Conservation (phyloP, 345 rosid genomes). For the Viola odorata region DNA sequence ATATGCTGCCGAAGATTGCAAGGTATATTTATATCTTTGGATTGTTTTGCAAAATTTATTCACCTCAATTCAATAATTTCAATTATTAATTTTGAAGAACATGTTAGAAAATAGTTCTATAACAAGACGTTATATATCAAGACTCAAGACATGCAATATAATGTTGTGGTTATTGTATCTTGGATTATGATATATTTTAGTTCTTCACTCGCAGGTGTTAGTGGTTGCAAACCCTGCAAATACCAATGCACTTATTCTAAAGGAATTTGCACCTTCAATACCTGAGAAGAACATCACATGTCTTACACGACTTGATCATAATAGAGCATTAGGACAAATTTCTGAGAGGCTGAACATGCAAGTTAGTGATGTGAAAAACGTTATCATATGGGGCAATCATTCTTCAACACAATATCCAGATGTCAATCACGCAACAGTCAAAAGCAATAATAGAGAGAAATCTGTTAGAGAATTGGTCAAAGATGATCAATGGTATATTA, state of each 20-base stretch:
- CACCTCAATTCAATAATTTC: not conserved
- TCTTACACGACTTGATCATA: conserved; percentile 77
- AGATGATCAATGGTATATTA: conserved; percentile 51
- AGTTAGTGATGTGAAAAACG: conserved; percentile 59
- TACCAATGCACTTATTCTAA: conserved; percentile 73
- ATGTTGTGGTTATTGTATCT: not conserved
- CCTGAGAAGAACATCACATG: conserved; percentile 76
- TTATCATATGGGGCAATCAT: conserved; percentile 83
- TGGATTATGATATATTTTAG: not conserved
- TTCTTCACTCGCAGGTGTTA: conserved; percentile 32
- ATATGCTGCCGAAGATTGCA: conserved; percentile 73
- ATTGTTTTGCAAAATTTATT: not conserved
- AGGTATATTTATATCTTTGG: conserved; percentile 24
- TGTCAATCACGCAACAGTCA: conserved; percentile 56
- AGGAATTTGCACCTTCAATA: conserved; percentile 80
- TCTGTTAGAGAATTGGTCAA: conserved; percentile 41
- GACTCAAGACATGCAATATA: too few relatives aligned
- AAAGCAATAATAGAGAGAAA: conserved; percentile 32
- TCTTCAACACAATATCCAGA: conserved; percentile 94
- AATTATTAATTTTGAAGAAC: not conserved
- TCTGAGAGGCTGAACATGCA: conserved; percentile 54
- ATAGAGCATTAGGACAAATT: conserved; percentile 67
- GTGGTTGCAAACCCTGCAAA: conserved; percentile 89
- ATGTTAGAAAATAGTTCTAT: not conserved
- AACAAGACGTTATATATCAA: too few relatives aligned